These are phyloP conservation scores for Erodium maritimum DNA, from an alignment of 345 rosid genomes.

Conservation along the genomic window DNA sequence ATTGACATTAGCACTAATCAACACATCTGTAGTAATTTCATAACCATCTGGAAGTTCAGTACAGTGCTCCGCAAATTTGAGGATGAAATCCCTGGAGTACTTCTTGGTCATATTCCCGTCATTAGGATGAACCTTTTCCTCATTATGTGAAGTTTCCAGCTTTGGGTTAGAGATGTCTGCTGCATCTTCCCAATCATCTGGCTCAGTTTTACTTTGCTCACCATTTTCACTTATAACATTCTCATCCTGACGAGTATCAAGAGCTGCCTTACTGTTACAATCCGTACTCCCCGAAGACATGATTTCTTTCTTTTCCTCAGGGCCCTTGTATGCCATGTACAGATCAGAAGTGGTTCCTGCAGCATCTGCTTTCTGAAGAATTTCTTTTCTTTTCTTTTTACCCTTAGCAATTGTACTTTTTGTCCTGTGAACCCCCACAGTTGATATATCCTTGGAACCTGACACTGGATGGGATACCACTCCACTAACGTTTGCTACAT, in stretches of 20 bases:
- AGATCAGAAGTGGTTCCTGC: constrained; percentile 77
- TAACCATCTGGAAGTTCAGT: constrained; percentile 59
- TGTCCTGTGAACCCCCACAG: constrained; percentile 28
- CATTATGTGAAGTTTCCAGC: constrained; percentile 20
- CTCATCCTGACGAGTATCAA: constrained; percentile 18
- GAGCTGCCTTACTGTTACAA: constrained; percentile 13
- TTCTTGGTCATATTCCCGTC: constrained; percentile 43
- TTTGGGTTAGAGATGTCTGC: constrained; percentile 77
- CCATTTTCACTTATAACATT: constrained; percentile 19
- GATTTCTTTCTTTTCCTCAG: constrained; percentile 64
- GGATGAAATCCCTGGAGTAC: constrained; percentile 88
- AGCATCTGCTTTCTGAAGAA: constrained; percentile 87
- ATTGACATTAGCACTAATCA: constrained; percentile 20
- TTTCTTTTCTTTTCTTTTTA: constrained; percentile 57
- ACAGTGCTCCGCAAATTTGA: constrained; percentile 62
- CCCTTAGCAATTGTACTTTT: constrained; percentile 27
- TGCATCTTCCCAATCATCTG: constrained; percentile 97
- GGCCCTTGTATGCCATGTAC: constrained; percentile 82
- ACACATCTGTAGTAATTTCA: constrained; percentile 29
- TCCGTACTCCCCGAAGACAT: constrained; percentile 16
- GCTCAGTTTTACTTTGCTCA: constrained; percentile 47
- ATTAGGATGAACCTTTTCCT: constrained; percentile 9
- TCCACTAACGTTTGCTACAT: constrained; percentile 19
- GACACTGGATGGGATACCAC: constrained; percentile 17
- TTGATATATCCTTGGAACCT: constrained; percentile 38